Percentiles rank a stretch among this genome's conserved stretches.
phyloP scores from a whole-genome alignment of 2,329 filamentous ascomycete genomes.

The Thelonectria discophora region DNA sequence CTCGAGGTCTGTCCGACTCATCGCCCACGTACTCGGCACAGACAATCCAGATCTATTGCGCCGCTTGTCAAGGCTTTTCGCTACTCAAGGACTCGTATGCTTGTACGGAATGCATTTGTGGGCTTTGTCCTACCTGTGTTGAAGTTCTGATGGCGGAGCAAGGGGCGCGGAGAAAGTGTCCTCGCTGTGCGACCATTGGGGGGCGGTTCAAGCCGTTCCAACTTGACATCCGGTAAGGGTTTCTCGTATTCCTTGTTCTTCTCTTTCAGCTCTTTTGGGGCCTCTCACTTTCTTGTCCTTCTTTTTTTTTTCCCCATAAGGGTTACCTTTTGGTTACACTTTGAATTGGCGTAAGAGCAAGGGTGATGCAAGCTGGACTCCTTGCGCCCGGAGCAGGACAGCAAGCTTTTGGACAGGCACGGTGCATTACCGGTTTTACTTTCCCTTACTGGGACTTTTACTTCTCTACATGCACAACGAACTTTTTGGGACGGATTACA shows the following conservation, averaged over 20 bases:
- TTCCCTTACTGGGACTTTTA: conserved; percentile 27
- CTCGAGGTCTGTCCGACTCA: conserved; percentile 71
- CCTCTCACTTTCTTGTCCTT: conserved; percentile 19
- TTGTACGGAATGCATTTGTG: conserved; percentile 96
- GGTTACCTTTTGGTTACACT: conserved; percentile 29
- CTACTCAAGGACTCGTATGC: conserved; percentile 86
- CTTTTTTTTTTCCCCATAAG: conserved; percentile 17
- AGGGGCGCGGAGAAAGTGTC: conserved; percentile 79
- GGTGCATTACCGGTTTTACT: conserved; percentile 30
- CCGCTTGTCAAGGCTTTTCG: conserved; percentile 82
- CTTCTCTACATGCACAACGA: conserved; percentile 15
- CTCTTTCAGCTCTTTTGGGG: background rate
- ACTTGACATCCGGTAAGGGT: conserved; percentile 75
- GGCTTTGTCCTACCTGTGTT: conserved; percentile 88
- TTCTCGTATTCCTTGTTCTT: conserved; percentile 17
- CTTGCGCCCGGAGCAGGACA: conserved; percentile 34
- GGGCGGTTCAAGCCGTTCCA: conserved; percentile 87
- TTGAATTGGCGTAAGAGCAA: conserved; percentile 42
- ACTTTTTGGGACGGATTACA: conserved; percentile 30
- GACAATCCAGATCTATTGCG: conserved; percentile 89
- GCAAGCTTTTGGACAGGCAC: conserved; percentile 31
- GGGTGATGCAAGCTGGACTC: conserved; percentile 35
- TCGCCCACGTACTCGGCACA: conserved; percentile 79
- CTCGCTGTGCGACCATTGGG: conserved; percentile 80
- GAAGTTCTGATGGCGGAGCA: conserved; percentile 81